Base-by-base conservation (phyloP, 495 filamentous ascomycete species). In the Astrothelium subdiscretum region DNA sequence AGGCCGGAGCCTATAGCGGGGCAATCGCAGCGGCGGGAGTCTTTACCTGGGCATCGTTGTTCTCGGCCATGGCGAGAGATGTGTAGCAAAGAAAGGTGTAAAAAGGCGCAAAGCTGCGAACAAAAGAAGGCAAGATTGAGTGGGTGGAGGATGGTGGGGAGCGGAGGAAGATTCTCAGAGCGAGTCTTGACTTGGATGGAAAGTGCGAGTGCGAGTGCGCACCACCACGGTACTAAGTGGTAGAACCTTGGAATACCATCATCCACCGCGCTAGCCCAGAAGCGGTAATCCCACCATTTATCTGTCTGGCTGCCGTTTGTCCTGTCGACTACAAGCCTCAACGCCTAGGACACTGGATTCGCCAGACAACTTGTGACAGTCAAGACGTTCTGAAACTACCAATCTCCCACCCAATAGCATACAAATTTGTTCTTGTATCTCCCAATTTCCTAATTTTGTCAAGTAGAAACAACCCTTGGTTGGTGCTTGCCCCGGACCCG, bases 31-130 rank as follows among this genome's bases (percentile, higher is more conserved):
- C 35, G 52, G 38, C 62, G 58, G 35, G 57, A 43, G 32, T 20
- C 70, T 78, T 71, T 74, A 85, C 82, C 77, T 85, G 82, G 48
- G 81, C 81, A 67, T 84, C 80, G 71, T 78, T 75, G 68, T 75
- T 74, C 66, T 81, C 80, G 70, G 81, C 78, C 81, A 84, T 84
- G 62, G 65, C 81, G 76, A 71, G 68, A 67, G 72, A 74, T 60
- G 62, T 68, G 66, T 62, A 69, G 40, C 22, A 75, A 63, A 65
- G 51, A 57, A 70, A 59, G 35, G 51, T 32, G 57, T 63, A 42
- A 43, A 22, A 42, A 31, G 42, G n/a, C n/a, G 58, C 38, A 63
- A 31, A 10, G 58, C 61, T 60, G 68, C 60, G 52, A 60, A 38
- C 44, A 65, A 58, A 52, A 60, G 67, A 67, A 44, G 67, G 67